A percentile compares a stretch with the other conserved stretches of the same genome.
Conservation (phyloP, 805 yeast genomes). For the Crinitomyces ghanaensis region DNA sequence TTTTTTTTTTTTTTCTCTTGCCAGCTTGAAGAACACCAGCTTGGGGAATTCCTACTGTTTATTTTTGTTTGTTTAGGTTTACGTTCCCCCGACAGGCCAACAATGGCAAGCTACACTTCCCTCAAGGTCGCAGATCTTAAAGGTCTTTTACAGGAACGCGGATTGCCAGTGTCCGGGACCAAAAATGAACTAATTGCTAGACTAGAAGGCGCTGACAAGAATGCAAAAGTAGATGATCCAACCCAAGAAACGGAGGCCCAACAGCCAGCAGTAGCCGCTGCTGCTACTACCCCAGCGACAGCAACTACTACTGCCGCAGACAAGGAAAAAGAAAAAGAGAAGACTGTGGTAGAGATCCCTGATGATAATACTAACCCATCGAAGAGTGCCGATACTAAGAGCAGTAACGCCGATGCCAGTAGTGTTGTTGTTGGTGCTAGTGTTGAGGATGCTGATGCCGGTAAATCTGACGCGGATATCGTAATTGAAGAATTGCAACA, state of each 20-base stretch:
- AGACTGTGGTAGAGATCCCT: slow-evolving; percentile 1
- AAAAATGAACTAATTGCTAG: slow-evolving; percentile 67
- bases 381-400: slow-evolving; percentile 10
- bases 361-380: slow-evolving; percentile 14
- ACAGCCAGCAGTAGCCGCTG: slow-evolving; percentile 2
- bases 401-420: slow-evolving; percentile 10
- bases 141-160: slow-evolving; percentile 56
- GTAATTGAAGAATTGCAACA: slow-evolving; percentile 58
- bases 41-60: too few species aligned
- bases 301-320: slow-evolving; percentile 2
- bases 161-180: slow-evolving; percentile 62
- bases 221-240: slow-evolving; percentile 14
- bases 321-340: slow-evolving; percentile 4
- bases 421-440: slow-evolving; percentile 16
- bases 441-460: slow-evolving; percentile 13
- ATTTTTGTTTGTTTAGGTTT: too few species aligned
- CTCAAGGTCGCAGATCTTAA: slow-evolving; percentile 66
- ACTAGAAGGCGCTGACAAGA: slow-evolving; percentile 44
- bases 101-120: slow-evolving; percentile 16
- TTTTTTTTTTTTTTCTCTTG: too few species aligned
- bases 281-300: slow-evolving; percentile 2
- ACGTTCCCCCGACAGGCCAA: too few species aligned
- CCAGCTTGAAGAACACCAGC: too few species aligned
- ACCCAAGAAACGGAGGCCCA: neutral
- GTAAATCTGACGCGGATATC: slow-evolving; percentile 26